These are phyloP conservation scores for Leptodermis oblonga DNA, from an alignment of 257 asterid species.

Conservation along the genomic window DNA sequence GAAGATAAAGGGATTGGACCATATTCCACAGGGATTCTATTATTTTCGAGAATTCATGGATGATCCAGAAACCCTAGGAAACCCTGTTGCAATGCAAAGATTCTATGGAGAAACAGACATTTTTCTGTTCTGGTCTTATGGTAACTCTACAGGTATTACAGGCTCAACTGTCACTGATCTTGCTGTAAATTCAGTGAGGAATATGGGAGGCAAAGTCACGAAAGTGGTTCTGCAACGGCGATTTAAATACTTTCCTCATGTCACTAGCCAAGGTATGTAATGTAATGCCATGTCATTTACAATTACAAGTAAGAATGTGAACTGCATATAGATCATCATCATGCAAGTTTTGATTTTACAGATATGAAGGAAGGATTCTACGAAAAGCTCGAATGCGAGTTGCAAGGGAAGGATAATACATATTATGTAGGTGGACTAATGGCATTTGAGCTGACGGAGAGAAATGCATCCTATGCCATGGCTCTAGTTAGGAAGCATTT, in stretches of 20 bases:
- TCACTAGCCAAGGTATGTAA: constrained; percentile 48
- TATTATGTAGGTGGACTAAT: constrained; percentile 63
- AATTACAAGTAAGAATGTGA: neutral
- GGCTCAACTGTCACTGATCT: constrained; percentile 48
- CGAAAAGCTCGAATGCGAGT: constrained; percentile 46
- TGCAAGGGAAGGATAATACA: constrained; percentile 63
- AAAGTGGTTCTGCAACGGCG: constrained; percentile 43
- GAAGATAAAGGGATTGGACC: constrained; percentile 61
- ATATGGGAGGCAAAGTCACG: constrained; percentile 62
- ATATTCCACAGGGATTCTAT: constrained; percentile 62
- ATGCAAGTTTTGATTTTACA: constrained; percentile 15
- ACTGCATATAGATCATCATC: neutral
- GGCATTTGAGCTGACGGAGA: constrained; percentile 81
- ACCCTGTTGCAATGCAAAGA: constrained; percentile 74
- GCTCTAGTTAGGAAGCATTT: constrained; percentile 55
- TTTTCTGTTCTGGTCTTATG: constrained; percentile 78
- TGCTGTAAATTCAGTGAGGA: constrained; percentile 41
- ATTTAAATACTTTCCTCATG: constrained; percentile 73
- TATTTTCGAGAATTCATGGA: constrained; percentile 69
- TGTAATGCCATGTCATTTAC: neutral
- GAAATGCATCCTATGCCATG: constrained; percentile 69
- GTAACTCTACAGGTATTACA: constrained; percentile 41
- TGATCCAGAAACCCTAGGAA: constrained; percentile 59
- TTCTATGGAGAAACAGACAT: constrained; percentile 50
- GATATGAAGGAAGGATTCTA: constrained; percentile 65